Evolutionary conservation across 768 basidiomycete genomes (phyloP).

Genomic region (Mycena kentingensis): DNA sequence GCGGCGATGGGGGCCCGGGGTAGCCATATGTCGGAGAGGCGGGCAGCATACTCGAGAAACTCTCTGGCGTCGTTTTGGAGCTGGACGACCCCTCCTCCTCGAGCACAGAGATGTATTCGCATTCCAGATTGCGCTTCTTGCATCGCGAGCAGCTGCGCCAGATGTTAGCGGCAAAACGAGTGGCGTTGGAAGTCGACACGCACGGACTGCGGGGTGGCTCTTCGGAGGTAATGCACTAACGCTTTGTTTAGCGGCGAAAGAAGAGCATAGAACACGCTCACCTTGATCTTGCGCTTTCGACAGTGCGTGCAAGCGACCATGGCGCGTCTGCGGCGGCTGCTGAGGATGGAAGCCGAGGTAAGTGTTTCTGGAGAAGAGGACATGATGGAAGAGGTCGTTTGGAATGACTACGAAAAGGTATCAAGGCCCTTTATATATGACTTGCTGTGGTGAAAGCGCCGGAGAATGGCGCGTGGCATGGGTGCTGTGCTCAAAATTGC

Average conservation of each 20-base stretch:
- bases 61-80: conserved; percentile 1
- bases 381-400: neutral
- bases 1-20: neutral
- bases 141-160: too few relatives aligned
- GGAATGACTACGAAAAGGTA: neutral
- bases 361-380: conserved; percentile 2
- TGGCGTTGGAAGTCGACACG: too few relatives aligned
- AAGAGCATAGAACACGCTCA: conserved; percentile 22
- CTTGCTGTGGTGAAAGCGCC: conserved; percentile 22
- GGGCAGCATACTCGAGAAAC: neutral
- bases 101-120: conserved; percentile 45
- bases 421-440: conserved; percentile 6
- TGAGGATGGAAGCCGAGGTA: conserved; percentile 11
- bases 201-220: conserved; percentile 35
- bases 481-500: conserved; percentile 22
- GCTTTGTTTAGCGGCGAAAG: conserved; percentile 1
- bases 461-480: conserved; percentile 14
- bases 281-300: conserved; percentile 58
- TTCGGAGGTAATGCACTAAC: conserved; percentile 34
- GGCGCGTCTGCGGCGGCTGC: conserved; percentile 37
- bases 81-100: conserved; percentile 28
- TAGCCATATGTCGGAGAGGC: neutral
- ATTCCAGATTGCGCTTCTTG: conserved; percentile 37
- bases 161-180: too few relatives aligned
- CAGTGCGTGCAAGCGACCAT: conserved; percentile 58